Evolutionary conservation across 805 yeast species (phyloP).

Genomic region (Wickerhamomyces xylosicus): DNA sequence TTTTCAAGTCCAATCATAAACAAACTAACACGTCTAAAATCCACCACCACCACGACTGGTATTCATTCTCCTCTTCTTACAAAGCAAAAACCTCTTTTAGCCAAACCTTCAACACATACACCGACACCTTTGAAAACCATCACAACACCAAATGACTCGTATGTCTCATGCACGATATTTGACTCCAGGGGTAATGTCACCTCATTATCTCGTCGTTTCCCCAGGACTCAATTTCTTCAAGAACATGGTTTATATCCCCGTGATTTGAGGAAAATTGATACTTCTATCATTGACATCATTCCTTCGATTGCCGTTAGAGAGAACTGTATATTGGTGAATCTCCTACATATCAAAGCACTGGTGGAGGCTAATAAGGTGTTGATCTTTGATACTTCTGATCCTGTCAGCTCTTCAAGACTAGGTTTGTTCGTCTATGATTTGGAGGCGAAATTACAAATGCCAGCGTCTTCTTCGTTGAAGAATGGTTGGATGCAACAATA

Average conservation of each 20-base stretch:
- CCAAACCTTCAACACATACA: constrained; percentile 4
- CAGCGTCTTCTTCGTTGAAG: constrained; percentile 13
- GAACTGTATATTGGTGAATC: constrained; percentile 66
- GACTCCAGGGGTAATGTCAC: constrained; percentile 64
- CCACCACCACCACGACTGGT: background rate
- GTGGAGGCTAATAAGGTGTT: constrained; percentile 72
- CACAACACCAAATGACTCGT: constrained; percentile 32
- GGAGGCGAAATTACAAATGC: constrained; percentile 51
- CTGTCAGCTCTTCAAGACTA: constrained; percentile 52
- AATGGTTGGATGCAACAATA: constrained; percentile 39
- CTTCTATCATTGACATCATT: constrained; percentile 69
- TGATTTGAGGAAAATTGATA: constrained; percentile 74
- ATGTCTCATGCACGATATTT: constrained; percentile 71
- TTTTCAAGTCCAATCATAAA: background rate
- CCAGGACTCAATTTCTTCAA: constrained; percentile 64
- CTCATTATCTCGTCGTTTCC: constrained; percentile 71
- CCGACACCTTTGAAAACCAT: constrained; percentile 6
- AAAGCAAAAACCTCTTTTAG: constrained; percentile 2
- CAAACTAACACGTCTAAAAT: background rate
- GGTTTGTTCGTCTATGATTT: constrained; percentile 80
- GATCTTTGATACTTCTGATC: constrained; percentile 59
- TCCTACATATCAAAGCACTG: constrained; percentile 82
- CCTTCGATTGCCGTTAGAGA: constrained; percentile 82
- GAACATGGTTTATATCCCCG: constrained; percentile 74
- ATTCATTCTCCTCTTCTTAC: background rate